These are phyloP conservation scores for Handroanthus guayacan DNA, from an alignment of 257 asterid genomes.

Conservation along the genomic window DNA sequence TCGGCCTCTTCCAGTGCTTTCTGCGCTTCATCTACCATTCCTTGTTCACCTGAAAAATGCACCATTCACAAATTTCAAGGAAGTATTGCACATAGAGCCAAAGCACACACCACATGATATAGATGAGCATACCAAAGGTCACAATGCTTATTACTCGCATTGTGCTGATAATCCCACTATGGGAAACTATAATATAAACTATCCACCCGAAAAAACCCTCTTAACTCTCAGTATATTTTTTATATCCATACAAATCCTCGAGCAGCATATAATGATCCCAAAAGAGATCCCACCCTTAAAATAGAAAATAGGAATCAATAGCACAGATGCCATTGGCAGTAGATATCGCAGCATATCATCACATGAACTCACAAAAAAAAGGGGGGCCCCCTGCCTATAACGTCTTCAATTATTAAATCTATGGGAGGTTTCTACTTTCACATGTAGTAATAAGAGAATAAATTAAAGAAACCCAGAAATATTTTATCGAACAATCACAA, in stretches of 20 bases:
- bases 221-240: not conserved
- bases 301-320: not conserved
- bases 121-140: not conserved
- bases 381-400: not conserved
- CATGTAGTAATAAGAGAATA: not conserved
- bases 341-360: not conserved
- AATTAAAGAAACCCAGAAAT: not conserved
- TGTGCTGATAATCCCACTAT: not conserved
- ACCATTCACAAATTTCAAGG: constrained; percentile 17
- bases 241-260: not conserved
- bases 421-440: constrained; percentile 8
- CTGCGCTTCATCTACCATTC: constrained; percentile 90
- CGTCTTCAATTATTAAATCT: not conserved
- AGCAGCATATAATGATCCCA: not conserved
- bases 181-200: constrained; percentile 3
- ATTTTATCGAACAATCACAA: not conserved
- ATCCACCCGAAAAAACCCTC: not conserved
- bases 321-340: too few relatives aligned
- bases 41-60: constrained; percentile 74
- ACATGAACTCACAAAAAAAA: constrained; percentile 6
- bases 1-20: constrained; percentile 93
- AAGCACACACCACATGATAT: not conserved
- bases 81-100: not conserved
- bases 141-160: not conserved
- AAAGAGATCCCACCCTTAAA: not conserved